Percentiles rank a stretch among this genome's conserved stretches.
These are phyloP conservation scores for Nemania serpens DNA, from an alignment of 2,329 filamentous ascomycete species.

Conservation along the genomic window DNA sequence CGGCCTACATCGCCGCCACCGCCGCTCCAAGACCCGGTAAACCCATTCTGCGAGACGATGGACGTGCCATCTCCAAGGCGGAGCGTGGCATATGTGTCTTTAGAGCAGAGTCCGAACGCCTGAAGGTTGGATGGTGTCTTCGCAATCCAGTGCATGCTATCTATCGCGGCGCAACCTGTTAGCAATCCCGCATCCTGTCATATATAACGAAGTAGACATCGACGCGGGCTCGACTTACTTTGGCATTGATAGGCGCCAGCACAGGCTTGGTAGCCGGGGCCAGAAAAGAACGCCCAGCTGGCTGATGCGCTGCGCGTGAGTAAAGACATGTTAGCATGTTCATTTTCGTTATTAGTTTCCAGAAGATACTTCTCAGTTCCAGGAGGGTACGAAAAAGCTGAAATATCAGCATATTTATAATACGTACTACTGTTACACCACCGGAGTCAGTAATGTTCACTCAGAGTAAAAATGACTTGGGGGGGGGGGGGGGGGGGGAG, in stretches of 20 bases:
- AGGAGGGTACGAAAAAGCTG: no score
- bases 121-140: slow-evolving; percentile 46
- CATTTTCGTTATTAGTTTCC: no score
- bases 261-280: slow-evolving; percentile 45
- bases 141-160: slow-evolving; percentile 48
- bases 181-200: neutral
- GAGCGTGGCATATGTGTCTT: slow-evolving; percentile 44
- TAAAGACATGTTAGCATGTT: no score
- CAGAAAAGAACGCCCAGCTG: slow-evolving; percentile 50
- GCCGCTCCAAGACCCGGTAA: slow-evolving; percentile 43
- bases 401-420: no score
- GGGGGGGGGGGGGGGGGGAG: no score
- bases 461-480: no score
- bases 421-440: no score
- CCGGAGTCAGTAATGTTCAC: no score
- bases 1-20: slow-evolving; percentile 44
- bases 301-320: slow-evolving; percentile 41
- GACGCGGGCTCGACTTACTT: slow-evolving; percentile 31
- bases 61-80: slow-evolving; percentile 44
- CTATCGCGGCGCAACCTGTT: slow-evolving; percentile 30
- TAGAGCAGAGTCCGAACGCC: slow-evolving; percentile 49
- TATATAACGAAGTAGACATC: neutral
- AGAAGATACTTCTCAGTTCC: no score
- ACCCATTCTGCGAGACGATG: slow-evolving; percentile 41
- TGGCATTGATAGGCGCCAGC: slow-evolving; percentile 43